Evolutionary conservation across 768 basidiomycete genomes (phyloP).

Genomic region (Termitomyces sp.): DNA sequence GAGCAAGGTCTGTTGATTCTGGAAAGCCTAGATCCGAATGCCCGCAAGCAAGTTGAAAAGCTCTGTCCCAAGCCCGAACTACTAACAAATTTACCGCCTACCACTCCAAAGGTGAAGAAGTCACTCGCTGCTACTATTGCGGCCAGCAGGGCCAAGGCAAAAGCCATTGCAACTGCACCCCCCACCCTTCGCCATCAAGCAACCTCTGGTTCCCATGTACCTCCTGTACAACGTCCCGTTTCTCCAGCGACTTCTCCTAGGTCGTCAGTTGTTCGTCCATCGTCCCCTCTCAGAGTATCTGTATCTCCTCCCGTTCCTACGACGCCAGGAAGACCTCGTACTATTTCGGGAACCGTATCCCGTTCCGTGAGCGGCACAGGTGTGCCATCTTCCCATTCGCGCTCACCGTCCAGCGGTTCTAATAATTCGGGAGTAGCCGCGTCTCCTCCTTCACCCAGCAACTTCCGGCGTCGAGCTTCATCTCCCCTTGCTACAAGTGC

Average conservation of each 20-base stretch:
- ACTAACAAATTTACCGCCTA: constrained; percentile 32
- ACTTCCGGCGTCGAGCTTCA: constrained; percentile 40
- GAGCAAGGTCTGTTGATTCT: constrained; percentile 61
- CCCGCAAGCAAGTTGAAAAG: constrained; percentile 83
- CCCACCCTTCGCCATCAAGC: constrained; percentile 79
- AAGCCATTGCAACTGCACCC: constrained; percentile 75
- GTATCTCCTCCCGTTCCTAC: constrained; percentile 41
- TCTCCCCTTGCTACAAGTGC: constrained; percentile 36
- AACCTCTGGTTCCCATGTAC: constrained; percentile 61
- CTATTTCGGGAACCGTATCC: constrained; percentile 23
- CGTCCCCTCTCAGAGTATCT: constrained; percentile 42
- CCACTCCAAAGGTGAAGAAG: constrained; percentile 66
- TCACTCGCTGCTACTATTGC: constrained; percentile 82
- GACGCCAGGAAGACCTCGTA: constrained; percentile 32
- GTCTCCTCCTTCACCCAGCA: constrained; percentile 38
- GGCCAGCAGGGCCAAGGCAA: constrained; percentile 85
- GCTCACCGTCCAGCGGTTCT: constrained; percentile 33
- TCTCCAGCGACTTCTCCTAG: constrained; percentile 37
- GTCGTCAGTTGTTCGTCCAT: constrained; percentile 31
- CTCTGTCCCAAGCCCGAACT: constrained; percentile 61
- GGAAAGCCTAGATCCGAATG: constrained; percentile 57
- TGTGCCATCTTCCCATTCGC: constrained; percentile 29
- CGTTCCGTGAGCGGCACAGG: constrained; percentile 38
- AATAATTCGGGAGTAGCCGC: constrained; percentile 24
- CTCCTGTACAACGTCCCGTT: constrained; percentile 37